A percentile compares a stretch with the other conserved stretches of the same genome.
These are phyloP conservation scores for Podosphaera xanthii DNA, from an alignment of 2,329 filamentous ascomycete species.

Conservation along the genomic window DNA sequence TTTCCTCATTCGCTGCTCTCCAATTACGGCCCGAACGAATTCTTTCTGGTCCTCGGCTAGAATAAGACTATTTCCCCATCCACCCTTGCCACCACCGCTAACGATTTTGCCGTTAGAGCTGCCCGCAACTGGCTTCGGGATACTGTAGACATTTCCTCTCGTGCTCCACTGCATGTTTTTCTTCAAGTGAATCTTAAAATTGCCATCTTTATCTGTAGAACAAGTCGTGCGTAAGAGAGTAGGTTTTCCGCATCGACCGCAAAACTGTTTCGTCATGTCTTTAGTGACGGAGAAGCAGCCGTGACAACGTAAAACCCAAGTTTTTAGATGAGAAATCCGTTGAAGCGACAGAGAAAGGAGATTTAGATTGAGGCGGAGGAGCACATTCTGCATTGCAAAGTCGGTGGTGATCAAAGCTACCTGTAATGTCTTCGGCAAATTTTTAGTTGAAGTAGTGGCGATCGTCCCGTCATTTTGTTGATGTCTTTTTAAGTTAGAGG, in stretches of 20 bases:
- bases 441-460: conserved; percentile 23
- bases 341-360: conserved; percentile 59
- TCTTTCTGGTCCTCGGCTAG: conserved; percentile 93
- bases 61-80: conserved; percentile 69
- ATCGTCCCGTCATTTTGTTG: conserved; percentile 41
- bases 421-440: conserved; percentile 45
- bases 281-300: conserved; percentile 72
- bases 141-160: conserved; percentile 72
- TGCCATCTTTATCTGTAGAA: conserved; percentile 57
- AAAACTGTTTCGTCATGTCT: conserved; percentile 79
- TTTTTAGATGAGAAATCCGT: conserved; percentile 66
- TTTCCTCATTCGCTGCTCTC: conserved; percentile 43
- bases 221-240: conserved; percentile 70
- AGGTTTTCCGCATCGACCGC: conserved; percentile 68
- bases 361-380: conserved; percentile 83
- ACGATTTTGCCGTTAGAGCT: conserved; percentile 51
- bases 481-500: conserved; percentile 70
- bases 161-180: conserved; percentile 94
- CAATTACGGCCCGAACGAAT: conserved; percentile 40
- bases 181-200: conserved; percentile 72
- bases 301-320: conserved; percentile 80
- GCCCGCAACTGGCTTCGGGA: conserved; percentile 75
- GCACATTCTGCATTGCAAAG: conserved; percentile 94
- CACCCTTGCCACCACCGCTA: conserved; percentile 53
- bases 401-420: conserved; percentile 86